Conservation (phyloP, 2,329 filamentous ascomycete species). For the Elsinoe ampelina region DNA sequence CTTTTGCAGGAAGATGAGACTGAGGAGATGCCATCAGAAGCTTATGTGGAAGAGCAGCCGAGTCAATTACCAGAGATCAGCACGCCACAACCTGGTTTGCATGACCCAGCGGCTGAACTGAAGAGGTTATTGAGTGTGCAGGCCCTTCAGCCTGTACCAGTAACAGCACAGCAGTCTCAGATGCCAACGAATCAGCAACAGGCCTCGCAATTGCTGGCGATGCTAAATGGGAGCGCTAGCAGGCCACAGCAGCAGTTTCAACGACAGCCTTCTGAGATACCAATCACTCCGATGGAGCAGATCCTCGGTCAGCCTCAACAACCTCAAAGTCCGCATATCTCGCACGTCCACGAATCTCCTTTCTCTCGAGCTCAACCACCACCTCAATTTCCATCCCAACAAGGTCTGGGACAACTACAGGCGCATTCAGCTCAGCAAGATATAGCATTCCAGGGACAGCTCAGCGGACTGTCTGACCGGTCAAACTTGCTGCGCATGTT, state of each 20-base stretch:
- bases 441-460: conserved; percentile 12
- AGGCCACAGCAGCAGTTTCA: conserved; percentile 21
- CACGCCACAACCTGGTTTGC: conserved; percentile 4
- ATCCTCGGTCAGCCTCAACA: conserved; percentile 41
- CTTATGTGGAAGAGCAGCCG: conserved; percentile 12
- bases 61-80: conserved; percentile 5
- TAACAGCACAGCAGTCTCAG: conserved; percentile 26
- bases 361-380: conserved; percentile 40
- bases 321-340: conserved; percentile 48
- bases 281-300: conserved; percentile 44
- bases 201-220: conserved; percentile 46
- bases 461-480: conserved; percentile 2
- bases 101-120: conserved; percentile 32
- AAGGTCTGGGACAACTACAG: conserved; percentile 24
- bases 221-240: conserved; percentile 40
- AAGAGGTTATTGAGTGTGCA: conserved; percentile 42
- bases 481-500: conserved; percentile 15
- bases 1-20: conserved; percentile 16
- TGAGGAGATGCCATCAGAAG: conserved; percentile 16
- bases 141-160: conserved; percentile 21
- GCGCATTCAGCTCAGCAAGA: conserved; percentile 12
- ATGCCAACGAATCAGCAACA: conserved; percentile 30
- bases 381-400: conserved; percentile 38
- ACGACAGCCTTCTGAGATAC: conserved; percentile 18
- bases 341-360: conserved; percentile 37